phyloP scores from a whole-genome alignment of 2,329 filamentous ascomycete genomes.

The Gaeumannomyces tritici region DNA sequence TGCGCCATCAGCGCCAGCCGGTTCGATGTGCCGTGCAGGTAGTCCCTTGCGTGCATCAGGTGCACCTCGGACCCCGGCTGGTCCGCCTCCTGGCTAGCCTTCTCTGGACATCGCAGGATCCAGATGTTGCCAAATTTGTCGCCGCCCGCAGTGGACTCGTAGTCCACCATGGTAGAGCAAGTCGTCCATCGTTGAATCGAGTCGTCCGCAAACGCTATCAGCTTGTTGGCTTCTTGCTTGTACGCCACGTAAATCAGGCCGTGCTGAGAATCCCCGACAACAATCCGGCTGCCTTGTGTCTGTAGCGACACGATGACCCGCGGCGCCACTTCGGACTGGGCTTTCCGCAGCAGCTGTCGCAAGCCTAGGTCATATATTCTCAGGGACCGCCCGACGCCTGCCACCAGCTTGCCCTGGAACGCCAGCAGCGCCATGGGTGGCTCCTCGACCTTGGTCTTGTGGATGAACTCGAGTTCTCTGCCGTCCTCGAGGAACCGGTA shows the following conservation, averaged over 20 bases:
- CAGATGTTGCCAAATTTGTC: conserved; percentile 98
- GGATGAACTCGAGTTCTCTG: conserved; percentile 83
- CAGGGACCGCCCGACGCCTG: conserved; percentile 75
- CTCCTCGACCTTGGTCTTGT: conserved; percentile 88
- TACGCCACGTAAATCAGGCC: conserved; percentile 89
- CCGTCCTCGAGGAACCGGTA: conserved; percentile 85
- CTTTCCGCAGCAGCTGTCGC: conserved; percentile 84
- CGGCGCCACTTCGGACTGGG: conserved; percentile 68
- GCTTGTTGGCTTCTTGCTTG: conserved; percentile 80
- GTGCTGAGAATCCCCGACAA: conserved; percentile 88
- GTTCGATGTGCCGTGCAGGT: conserved; percentile 82
- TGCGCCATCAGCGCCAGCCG: conserved; percentile 79
- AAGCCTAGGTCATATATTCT: conserved; percentile 89
- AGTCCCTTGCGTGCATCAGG: conserved; percentile 80
- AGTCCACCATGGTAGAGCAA: conserved; percentile 88
- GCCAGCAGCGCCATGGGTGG: conserved; percentile 82
- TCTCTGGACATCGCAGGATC: conserved; percentile 78
- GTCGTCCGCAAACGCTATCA: conserved; percentile 92
- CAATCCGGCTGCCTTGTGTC: conserved; percentile 82
- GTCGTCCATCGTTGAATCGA: conserved; percentile 85
- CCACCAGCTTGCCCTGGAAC: conserved; percentile 84
- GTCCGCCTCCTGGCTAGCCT: conserved; percentile 81
- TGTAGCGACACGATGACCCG: conserved; percentile 83
- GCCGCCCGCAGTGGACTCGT: conserved; percentile 87
- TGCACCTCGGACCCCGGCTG: conserved; percentile 86